Evolutionary conservation across 768 basidiomycete genomes (phyloP).

Genomic region (Naganishia friedmannii): DNA sequence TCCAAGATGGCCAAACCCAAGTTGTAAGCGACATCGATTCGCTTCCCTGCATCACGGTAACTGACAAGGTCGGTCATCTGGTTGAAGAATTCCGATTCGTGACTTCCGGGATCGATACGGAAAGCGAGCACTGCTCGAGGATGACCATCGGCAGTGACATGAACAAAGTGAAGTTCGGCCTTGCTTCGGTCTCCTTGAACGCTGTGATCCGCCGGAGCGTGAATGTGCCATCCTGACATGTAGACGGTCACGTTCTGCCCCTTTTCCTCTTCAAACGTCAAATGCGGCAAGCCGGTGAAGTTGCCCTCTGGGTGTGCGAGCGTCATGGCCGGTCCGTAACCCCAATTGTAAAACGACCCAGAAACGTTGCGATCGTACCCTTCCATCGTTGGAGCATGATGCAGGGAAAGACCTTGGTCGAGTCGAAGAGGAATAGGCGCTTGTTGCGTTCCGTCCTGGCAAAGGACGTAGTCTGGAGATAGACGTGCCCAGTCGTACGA

Average conservation of each 20-base stretch:
- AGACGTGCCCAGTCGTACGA: conserved; percentile 37
- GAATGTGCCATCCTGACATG: conserved; percentile 37
- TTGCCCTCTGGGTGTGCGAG: conserved; percentile 34
- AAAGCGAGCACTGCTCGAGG: conserved; percentile 35
- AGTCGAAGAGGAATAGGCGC: conserved; percentile 37
- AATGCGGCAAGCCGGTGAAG: conserved; percentile 30
- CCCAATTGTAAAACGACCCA: conserved; percentile 37
- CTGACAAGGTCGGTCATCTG: conserved; percentile 28
- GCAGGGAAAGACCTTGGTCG: conserved; percentile 33
- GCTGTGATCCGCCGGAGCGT: conserved; percentile 36
- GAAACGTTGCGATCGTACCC: conserved; percentile 26
- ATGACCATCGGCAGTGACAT: conserved; percentile 29
- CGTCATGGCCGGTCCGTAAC: conserved; percentile 39
- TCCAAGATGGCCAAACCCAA: conserved; percentile 28
- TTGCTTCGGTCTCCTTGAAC: conserved; percentile 34
- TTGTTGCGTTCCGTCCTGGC: conserved; percentile 34
- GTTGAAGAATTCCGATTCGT: conserved; percentile 31
- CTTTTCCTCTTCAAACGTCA: conserved; percentile 34
- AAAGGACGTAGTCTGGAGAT: conserved; percentile 30
- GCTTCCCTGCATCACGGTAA: conserved; percentile 23
- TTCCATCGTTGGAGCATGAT: conserved; percentile 29
- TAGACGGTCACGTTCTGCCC: conserved; percentile 37
- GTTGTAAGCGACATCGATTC: conserved; percentile 25
- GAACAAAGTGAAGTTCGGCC: conserved; percentile 38
- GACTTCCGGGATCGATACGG: conserved; percentile 37